These are phyloP conservation scores for Paraphaeosphaeria sporulosa DNA, from an alignment of 2,329 filamentous ascomycete genomes.

Conservation along the genomic window DNA sequence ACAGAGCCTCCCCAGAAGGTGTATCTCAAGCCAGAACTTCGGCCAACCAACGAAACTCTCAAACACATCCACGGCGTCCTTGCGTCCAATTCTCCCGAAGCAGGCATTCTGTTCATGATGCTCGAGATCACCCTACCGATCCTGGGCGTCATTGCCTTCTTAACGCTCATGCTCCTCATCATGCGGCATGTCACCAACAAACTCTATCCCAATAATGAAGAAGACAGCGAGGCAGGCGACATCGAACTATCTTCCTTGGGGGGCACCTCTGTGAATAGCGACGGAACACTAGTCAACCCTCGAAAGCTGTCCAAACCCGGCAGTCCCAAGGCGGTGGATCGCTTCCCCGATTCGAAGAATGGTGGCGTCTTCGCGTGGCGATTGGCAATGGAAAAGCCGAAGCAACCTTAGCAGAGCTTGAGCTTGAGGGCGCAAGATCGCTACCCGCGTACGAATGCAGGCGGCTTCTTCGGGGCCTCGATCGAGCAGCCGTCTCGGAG, in stretches of 20 bases:
- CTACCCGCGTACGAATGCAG: neutral
- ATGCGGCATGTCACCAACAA: neutral
- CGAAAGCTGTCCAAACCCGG: neutral
- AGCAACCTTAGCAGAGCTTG: neutral
- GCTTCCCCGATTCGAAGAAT: neutral
- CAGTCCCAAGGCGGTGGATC: neutral
- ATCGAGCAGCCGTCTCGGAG: neutral
- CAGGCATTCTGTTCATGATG: conserved; percentile 19
- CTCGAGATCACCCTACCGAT: conserved; percentile 13
- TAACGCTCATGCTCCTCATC: neutral
- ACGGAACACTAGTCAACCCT: neutral
- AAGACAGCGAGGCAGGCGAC: neutral
- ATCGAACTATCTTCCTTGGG: neutral
- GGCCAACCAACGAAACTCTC: conserved; percentile 8
- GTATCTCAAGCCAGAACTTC: neutral
- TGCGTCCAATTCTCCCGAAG: conserved; percentile 15
- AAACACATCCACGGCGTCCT: conserved; percentile 36
- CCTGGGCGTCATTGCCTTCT: neutral
- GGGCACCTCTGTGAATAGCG: neutral
- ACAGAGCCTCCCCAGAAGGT: neutral
- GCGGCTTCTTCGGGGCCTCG: neutral
- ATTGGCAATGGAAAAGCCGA: neutral
- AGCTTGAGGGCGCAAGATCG: neutral
- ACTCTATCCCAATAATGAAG: neutral
- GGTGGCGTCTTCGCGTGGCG: neutral